Evolutionary conservation across 2,329 filamentous ascomycete species (phyloP).

Genomic region (Sporothrix sp.): DNA sequence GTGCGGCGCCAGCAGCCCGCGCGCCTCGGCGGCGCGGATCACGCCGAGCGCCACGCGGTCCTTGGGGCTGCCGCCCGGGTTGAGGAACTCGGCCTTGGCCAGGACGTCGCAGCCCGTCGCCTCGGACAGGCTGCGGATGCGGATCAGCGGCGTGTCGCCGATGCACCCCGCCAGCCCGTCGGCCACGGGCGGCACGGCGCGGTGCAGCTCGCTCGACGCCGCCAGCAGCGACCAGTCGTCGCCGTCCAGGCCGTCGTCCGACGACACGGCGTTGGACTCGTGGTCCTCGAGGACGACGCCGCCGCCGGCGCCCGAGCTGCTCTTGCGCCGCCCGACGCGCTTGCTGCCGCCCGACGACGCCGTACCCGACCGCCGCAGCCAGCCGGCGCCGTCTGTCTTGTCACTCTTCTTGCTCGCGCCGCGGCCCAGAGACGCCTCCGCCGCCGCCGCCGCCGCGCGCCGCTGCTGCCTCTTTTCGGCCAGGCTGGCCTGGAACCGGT

Average conservation of each 20-base stretch:
- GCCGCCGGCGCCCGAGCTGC: constrained; percentile 28
- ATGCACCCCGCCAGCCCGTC: constrained; percentile 86
- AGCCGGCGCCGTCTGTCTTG: neutral
- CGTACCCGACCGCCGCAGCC: constrained; percentile 6
- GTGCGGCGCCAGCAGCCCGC: constrained; percentile 64
- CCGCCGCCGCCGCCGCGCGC: neutral
- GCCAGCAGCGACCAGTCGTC: constrained; percentile 16
- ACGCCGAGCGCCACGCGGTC: constrained; percentile 89
- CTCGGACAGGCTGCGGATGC: constrained; percentile 74
- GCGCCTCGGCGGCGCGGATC: constrained; percentile 70
- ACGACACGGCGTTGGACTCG: constrained; percentile 26
- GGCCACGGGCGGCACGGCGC: constrained; percentile 32
- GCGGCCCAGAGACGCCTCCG: neutral
- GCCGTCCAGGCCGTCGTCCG: neutral
- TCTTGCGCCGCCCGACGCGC: neutral
- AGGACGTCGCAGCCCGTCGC: constrained; percentile 84
- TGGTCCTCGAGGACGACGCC: constrained; percentile 48
- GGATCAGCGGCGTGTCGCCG: constrained; percentile 82
- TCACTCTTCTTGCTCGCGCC: constrained; percentile 5
- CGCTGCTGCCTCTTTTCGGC: constrained; percentile 7
- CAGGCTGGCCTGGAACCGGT: constrained; percentile 39
- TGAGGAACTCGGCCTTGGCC: constrained; percentile 92
- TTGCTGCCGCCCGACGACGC: constrained; percentile 15
- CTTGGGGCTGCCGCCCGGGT: constrained; percentile 89
- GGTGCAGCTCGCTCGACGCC: constrained; percentile 3